Percentiles rank a stretch among this genome's conserved stretches.
Evolutionary conservation across 1,284 basidiomycete species (phyloP).

Genomic region (Sporisorium exsertum): DNA sequence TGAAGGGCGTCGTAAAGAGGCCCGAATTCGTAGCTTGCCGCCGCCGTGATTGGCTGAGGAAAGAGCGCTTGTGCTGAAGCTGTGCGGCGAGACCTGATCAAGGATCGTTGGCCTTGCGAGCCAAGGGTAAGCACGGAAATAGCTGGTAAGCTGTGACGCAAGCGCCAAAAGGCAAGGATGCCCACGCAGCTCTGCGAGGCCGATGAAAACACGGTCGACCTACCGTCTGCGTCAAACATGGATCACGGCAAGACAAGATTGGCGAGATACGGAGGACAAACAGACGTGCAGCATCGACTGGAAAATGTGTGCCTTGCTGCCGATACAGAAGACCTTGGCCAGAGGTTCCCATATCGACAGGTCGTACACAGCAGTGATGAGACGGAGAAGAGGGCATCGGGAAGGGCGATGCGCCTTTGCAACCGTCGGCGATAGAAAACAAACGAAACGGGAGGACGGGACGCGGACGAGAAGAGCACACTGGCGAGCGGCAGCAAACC

Average conservation of each 20-base stretch:
- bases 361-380: slow-evolving; percentile 22
- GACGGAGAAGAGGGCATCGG: background rate
- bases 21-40: background rate
- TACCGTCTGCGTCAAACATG: slow-evolving; percentile 7
- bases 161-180: background rate
- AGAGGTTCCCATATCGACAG: slow-evolving; percentile 34
- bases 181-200: background rate
- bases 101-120: background rate
- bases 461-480: slow-evolving; percentile 12
- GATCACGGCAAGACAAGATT: background rate
- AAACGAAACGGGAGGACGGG: background rate
- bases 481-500: slow-evolving; percentile 57
- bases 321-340: slow-evolving; percentile 64
- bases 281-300: slow-evolving; percentile 6
- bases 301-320: slow-evolving; percentile 60
- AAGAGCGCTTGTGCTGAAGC: background rate
- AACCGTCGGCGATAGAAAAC: slow-evolving; percentile 1
- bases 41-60: slow-evolving; percentile 15
- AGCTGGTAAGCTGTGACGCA: background rate
- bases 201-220: background rate
- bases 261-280: background rate
- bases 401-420: background rate
- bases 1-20: slow-evolving; percentile 25
- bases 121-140: background rate
- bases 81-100: background rate